Conservation (phyloP, 768 basidiomycete genomes). For the Neoboletus brunneissimus region DNA sequence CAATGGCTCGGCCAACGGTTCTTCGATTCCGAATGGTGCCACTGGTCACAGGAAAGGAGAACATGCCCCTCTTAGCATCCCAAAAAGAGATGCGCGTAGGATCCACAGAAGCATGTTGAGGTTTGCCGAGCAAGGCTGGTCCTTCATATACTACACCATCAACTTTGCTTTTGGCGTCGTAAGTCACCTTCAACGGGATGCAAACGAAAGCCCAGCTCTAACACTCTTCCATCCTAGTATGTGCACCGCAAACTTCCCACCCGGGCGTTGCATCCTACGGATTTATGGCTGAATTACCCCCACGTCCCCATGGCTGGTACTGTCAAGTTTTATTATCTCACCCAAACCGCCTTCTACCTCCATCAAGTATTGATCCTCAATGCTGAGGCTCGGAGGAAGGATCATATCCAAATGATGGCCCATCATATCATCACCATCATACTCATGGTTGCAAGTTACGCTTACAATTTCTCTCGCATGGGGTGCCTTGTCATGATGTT, state of each 20-base stretch:
- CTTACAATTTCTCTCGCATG: slow-evolving; percentile 79
- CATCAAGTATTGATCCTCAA: slow-evolving; percentile 92
- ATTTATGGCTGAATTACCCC: slow-evolving; percentile 81
- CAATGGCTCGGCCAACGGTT: slow-evolving; percentile 26
- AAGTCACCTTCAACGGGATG: slow-evolving; percentile 37
- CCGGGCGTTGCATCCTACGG: slow-evolving; percentile 54
- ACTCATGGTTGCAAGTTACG: slow-evolving; percentile 77
- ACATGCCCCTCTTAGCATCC: slow-evolving; percentile 17
- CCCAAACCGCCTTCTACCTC: slow-evolving; percentile 83
- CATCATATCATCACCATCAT: slow-evolving; percentile 90
- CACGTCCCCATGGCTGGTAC: slow-evolving; percentile 75
- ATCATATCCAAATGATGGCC: slow-evolving; percentile 93
- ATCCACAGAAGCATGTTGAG: slow-evolving; percentile 73
- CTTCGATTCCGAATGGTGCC: slow-evolving; percentile 30
- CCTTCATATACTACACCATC: slow-evolving; percentile 70
- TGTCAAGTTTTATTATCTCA: slow-evolving; percentile 87
- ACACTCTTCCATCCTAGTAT: slow-evolving; percentile 51
- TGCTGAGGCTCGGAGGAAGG: slow-evolving; percentile 87
- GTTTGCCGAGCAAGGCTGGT: slow-evolving; percentile 97
- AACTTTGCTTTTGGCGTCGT: slow-evolving; percentile 83
- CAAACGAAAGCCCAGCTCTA: slow-evolving; percentile 1
- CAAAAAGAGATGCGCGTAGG: slow-evolving; percentile 51
- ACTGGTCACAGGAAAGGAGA: slow-evolving; percentile 25
- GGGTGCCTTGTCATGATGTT: slow-evolving; percentile 87
- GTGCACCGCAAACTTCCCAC: slow-evolving; percentile 73